Evolutionary conservation across 257 asterid genomes (phyloP).

Genomic region (Solanum gracilifrons): DNA sequence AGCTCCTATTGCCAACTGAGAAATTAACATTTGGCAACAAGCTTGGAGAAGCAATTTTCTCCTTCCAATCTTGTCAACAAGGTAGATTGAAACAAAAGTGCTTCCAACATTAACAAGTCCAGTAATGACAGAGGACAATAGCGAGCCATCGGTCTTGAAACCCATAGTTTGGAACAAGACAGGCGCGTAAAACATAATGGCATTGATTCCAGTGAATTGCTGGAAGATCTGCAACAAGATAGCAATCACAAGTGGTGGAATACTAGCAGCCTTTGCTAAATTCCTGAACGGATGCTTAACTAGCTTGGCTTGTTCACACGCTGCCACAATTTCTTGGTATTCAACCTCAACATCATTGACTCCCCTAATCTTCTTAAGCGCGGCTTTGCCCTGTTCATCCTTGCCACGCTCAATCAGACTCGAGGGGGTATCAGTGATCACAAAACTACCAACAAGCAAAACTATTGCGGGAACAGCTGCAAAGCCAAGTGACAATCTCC

Average conservation of each 20-base stretch:
- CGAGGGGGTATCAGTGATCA: constrained; percentile 27
- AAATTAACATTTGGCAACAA: constrained; percentile 3
- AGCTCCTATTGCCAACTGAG: constrained; percentile 38
- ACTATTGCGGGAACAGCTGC: constrained; percentile 22
- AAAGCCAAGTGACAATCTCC: constrained; percentile 21
- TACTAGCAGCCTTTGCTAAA: constrained; percentile 7
- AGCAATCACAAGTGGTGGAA: constrained; percentile 21
- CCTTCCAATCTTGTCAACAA: constrained; percentile 4
- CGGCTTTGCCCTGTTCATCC: constrained; percentile 7
- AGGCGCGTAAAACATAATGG: constrained; percentile 15
- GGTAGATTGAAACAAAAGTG: constrained; percentile 4
- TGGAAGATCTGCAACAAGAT: constrained; percentile 9
- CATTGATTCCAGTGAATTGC: constrained; percentile 11
- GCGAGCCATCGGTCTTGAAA: neutral
- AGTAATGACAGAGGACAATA: neutral
- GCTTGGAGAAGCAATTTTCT: constrained; percentile 4
- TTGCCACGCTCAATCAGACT: constrained; percentile 21
- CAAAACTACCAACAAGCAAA: constrained; percentile 8
- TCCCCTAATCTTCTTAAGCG: constrained; percentile 20
- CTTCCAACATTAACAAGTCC: constrained; percentile 5
- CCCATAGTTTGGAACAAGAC: constrained; percentile 7
- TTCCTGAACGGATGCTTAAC: constrained; percentile 12
- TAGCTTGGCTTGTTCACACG: constrained; percentile 5
- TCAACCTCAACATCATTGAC: constrained; percentile 15
- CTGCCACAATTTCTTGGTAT: constrained; percentile 2